Percentiles rank a stretch among this genome's conserved stretches.
Conservation (phyloP, 1,284 basidiomycete genomes). For the Melanopsichium pennsylvanicum region DNA sequence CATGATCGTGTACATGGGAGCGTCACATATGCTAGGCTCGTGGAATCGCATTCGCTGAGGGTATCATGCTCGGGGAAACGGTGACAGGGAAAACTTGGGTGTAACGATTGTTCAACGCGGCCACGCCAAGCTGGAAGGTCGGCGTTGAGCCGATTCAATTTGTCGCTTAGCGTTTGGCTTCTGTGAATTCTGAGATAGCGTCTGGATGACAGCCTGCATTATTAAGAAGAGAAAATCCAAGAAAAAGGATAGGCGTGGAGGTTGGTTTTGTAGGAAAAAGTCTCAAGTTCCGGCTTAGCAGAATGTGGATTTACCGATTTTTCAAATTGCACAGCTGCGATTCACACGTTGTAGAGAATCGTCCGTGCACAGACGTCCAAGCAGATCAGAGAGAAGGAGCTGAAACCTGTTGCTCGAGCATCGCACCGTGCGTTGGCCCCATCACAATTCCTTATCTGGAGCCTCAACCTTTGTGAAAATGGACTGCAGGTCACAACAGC, state of each 20-base stretch:
- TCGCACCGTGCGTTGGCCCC: no score
- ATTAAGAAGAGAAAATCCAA: not conserved
- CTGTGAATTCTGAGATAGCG: no score
- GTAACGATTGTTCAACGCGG: not conserved
- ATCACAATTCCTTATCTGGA: not conserved
- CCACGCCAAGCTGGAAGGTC: not conserved
- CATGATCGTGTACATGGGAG: no score
- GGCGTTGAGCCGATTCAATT: conserved; percentile 4
- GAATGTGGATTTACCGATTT: conserved; percentile 28
- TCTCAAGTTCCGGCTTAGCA: conserved; percentile 24
- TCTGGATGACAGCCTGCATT: no score
- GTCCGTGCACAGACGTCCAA: conserved; percentile 15
- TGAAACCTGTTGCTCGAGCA: no score
- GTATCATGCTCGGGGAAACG: no score
- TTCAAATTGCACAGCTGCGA: conserved; percentile 31
- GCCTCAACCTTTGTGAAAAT: no score
- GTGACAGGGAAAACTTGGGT: conserved; percentile 7
- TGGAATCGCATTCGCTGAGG: no score
- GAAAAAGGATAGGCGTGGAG: conserved; percentile 6
- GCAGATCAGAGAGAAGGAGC: conserved; percentile 7
- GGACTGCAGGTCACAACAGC: no score
- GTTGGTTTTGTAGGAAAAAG: no score
- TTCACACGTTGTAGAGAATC: not conserved
- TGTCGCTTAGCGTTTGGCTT: no score
- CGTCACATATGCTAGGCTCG: no score